phyloP scores from a whole-genome alignment of 495 filamentous ascomycete species.

The Articulospora tetracladia region DNA sequence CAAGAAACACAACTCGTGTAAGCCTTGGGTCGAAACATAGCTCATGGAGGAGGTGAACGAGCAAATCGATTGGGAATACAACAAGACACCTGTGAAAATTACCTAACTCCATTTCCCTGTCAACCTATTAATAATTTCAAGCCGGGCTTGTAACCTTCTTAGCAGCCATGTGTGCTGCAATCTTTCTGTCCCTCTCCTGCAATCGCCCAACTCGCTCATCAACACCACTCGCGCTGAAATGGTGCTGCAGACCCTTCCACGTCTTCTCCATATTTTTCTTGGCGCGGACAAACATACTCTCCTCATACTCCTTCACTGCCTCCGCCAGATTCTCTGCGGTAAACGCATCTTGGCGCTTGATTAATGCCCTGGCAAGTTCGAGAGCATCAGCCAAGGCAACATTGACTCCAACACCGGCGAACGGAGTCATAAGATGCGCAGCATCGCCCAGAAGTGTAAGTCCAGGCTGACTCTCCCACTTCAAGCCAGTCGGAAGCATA shows the following conservation, averaged over 20 bases:
- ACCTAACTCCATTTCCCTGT: too few relatives aligned
- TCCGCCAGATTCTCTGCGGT: slow-evolving; percentile 21
- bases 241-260: slow-evolving; percentile 17
- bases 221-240: slow-evolving; percentile 21
- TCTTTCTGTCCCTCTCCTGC: neutral
- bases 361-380: slow-evolving; percentile 35
- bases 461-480: slow-evolving; percentile 40
- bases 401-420: slow-evolving; percentile 58
- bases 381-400: slow-evolving; percentile 53
- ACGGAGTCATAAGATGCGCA: slow-evolving; percentile 59
- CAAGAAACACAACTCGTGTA: too few relatives aligned
- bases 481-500: slow-evolving; percentile 46
- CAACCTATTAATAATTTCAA: too few relatives aligned
- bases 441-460: slow-evolving; percentile 58
- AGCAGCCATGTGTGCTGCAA: neutral
- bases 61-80: too few relatives aligned
- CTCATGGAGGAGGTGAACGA: too few relatives aligned
- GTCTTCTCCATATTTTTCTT: slow-evolving; percentile 29
- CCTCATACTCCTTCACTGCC: slow-evolving; percentile 33
- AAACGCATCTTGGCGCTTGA: slow-evolving; percentile 16
- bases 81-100: too few relatives aligned
- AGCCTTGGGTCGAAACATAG: too few relatives aligned
- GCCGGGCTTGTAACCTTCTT: neutral
- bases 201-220: slow-evolving; percentile 7
- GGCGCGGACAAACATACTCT: slow-evolving; percentile 29